Base-by-base conservation (phyloP, 352 stramenopile species). In the Globisporangium takayamanum region DNA sequence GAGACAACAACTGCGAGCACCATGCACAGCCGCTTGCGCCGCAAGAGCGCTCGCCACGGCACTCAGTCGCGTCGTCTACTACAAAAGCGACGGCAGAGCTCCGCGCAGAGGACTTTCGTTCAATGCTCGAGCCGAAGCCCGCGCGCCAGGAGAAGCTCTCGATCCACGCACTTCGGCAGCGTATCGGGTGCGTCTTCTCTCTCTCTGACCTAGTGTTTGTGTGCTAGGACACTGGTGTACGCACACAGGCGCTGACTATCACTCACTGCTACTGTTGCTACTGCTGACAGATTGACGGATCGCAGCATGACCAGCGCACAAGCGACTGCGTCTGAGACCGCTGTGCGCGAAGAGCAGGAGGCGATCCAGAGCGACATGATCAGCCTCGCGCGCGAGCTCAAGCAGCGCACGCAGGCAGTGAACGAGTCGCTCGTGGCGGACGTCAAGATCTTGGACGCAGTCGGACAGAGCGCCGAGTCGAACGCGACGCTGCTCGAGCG, bases 341-440 rank as follows among this genome's bases (percentile, higher is more conserved):
- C 78, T 10, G 76, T 63, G 8, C 71, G 69, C 45, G 76, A 82
- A 65, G 77, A 89, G 59, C 81, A 89, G 47, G 79, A 92, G 55
- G 71, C 65, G 1, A 80, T 92, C 41, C 69, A 92, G 62, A 75
- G 77, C 22, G 81, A 92, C 60, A 92, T 92, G 77, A 74, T 88
- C 64, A 72, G 63, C 25, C 73, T 92, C 50, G 81, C 81, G 5
- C 76, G 77, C 63, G 74, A 85, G 58, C 72, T 92, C 16, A 92
- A 92, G 67, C 65, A 88, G 46, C 69, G 73, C 42, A 89, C 81
- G 45, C 72, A 89, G 66, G 86, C 67, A 16, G 87, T 92, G 55
- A 92, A 89, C 64, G 67, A 83, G 61, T 83, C 79, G 22, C 65
- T 92, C 10, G 57, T 74, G 10, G 79, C 88, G 25, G 81, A 92